A percentile compares a stretch with the other conserved stretches of the same genome.
These are phyloP conservation scores for Saccharomycopsis fodiens DNA, from an alignment of 805 yeast genomes.

Conservation along the genomic window DNA sequence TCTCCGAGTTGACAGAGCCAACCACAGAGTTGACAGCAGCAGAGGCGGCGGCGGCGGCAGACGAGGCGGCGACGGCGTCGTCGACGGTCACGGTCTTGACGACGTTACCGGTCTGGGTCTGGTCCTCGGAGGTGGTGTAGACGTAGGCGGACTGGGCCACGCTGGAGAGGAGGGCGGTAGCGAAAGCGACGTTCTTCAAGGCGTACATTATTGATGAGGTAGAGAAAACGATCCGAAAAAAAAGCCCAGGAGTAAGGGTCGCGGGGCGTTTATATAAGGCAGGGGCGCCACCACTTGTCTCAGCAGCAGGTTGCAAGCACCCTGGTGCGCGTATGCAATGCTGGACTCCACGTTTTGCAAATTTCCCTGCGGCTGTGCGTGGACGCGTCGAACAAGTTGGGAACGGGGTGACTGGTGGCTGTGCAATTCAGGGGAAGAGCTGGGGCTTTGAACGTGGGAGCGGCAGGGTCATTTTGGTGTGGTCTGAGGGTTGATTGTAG, in stretches of 20 bases:
- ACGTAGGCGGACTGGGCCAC: slow-evolving; percentile 8
- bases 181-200: slow-evolving; percentile 11
- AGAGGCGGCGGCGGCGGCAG: slow-evolving; percentile 25
- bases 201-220: slow-evolving; percentile 5
- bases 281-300: background rate
- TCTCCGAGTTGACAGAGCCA: slow-evolving; percentile 9
- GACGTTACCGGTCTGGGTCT: slow-evolving; percentile 18
- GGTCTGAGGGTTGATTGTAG: background rate
- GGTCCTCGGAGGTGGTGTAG: slow-evolving; percentile 11
- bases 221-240: background rate
- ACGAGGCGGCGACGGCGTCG: slow-evolving; percentile 22
- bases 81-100: slow-evolving; percentile 6
- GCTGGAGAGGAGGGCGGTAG: slow-evolving; percentile 7
- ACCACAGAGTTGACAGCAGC: background rate
- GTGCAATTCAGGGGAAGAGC: no score
- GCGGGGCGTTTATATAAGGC: background rate
- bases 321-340: background rate
- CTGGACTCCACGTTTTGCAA: background rate
- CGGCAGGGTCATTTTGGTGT: background rate
- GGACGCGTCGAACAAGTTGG: background rate
- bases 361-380: slow-evolving; percentile 1
- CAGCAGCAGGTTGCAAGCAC: background rate
- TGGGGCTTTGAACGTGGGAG: background rate
- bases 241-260: background rate
- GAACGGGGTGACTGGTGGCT: no score